A percentile compares a stretch with the other conserved stretches of the same genome.
phyloP scores from a whole-genome alignment of 352 stramenopile species.

The Globisporangium paddicum region DNA sequence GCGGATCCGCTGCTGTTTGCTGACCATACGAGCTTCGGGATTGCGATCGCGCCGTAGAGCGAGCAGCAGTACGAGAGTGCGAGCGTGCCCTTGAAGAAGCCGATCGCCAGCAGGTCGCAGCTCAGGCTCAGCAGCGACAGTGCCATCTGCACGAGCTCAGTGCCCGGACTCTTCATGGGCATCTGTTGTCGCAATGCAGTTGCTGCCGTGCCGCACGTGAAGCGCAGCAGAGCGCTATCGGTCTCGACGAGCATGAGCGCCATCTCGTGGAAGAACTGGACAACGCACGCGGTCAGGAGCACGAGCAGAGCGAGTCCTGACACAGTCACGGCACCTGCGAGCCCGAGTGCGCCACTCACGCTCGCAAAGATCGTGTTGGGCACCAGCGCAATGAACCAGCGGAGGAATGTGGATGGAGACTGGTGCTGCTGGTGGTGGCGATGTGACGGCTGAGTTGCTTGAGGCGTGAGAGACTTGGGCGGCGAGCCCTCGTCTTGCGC shows the following conservation, averaged over 20 bases:
- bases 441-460: not conserved
- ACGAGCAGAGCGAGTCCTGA: conserved; percentile 21
- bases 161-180: not conserved
- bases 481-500: not conserved
- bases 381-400: not conserved
- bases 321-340: conserved; percentile 16
- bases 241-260: conserved; percentile 1
- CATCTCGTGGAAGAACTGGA: conserved; percentile 9
- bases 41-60: not conserved
- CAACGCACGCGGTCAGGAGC: conserved; percentile 14
- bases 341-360: conserved; percentile 4
- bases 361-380: conserved; percentile 9
- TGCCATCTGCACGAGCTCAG: not conserved
- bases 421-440: not conserved
- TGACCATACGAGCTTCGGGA: not conserved
- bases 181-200: not conserved
- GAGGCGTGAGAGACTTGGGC: not conserved
- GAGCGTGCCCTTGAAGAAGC: conserved; percentile 8
- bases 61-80: conserved; percentile 10
- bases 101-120: conserved; percentile 11
- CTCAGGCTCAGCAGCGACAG: conserved; percentile 8
- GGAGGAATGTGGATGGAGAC: not conserved
- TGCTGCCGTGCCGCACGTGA: not conserved
- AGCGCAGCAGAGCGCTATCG: conserved; percentile 1
- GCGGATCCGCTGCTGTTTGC: not conserved